phyloP scores from a whole-genome alignment of 768 basidiomycete genomes.

The Cubamyces lactineus region DNA sequence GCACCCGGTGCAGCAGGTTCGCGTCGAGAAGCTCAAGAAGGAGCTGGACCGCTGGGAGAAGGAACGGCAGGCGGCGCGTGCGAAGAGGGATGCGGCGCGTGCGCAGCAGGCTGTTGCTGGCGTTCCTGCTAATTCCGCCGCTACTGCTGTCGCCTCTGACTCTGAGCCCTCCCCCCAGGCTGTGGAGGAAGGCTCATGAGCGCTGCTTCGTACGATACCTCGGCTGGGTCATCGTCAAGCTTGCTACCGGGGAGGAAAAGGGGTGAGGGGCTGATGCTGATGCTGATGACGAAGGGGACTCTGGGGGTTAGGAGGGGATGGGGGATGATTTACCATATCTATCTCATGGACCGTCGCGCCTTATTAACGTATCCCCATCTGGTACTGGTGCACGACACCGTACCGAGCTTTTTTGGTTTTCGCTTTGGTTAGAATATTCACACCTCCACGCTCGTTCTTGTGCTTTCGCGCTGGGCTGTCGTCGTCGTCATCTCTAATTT shows the following conservation, averaged over 20 bases:
- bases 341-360: slow-evolving; percentile 6
- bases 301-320: not conserved
- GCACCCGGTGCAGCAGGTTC: slow-evolving; percentile 72
- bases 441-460: slow-evolving; percentile 7
- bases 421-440: not conserved
- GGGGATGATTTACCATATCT: slow-evolving; percentile 8
- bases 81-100: slow-evolving; percentile 15
- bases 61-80: slow-evolving; percentile 41
- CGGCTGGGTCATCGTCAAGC: too few species aligned
- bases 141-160: not conserved
- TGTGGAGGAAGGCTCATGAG: too few species aligned
- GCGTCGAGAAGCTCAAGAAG: slow-evolving; percentile 59
- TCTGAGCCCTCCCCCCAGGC: not conserved
- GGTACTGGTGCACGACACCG: too few species aligned
- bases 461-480: slow-evolving; percentile 11
- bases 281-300: too few species aligned
- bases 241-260: not conserved
- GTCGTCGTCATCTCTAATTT: not conserved
- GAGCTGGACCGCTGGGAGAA: slow-evolving; percentile 77
- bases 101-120: slow-evolving; percentile 1
- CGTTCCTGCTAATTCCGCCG: not conserved
- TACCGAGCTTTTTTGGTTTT: too few species aligned
- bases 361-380: not conserved
- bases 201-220: too few species aligned
- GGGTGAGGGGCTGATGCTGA: too few species aligned